Conservation (phyloP, 1,284 basidiomycete genomes). For the Leccinum subrobustum region DNA sequence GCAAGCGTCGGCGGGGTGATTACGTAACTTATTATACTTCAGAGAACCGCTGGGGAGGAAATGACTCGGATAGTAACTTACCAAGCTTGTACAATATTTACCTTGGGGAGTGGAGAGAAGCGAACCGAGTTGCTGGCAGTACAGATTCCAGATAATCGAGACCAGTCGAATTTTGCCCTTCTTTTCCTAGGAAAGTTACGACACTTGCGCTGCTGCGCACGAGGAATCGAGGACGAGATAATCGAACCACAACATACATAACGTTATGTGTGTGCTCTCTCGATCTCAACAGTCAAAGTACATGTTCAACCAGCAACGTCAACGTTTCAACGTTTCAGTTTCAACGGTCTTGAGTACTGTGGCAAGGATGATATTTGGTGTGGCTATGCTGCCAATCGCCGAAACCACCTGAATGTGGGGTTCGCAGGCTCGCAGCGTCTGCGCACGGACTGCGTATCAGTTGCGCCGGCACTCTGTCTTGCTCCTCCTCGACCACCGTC, state of each 20-base stretch:
- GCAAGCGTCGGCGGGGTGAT: background rate
- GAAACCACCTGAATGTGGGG: constrained; percentile 18
- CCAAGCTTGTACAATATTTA: too few species aligned
- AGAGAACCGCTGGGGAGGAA: background rate
- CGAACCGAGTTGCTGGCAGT: background rate
- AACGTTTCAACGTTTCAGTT: background rate
- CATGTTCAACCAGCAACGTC: background rate
- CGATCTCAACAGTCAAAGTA: background rate
- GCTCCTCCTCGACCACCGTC: background rate
- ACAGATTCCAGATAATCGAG: background rate
- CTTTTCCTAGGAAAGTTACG: background rate
- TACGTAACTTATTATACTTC: background rate
- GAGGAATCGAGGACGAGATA: background rate
- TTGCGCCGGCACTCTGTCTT: background rate
- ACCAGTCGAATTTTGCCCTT: background rate
- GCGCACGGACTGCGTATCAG: constrained; percentile 6
- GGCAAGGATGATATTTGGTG: background rate
- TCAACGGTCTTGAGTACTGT: background rate
- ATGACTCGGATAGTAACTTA: background rate
- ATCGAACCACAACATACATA: background rate
- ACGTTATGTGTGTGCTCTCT: background rate
- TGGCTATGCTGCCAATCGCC: constrained; percentile 27
- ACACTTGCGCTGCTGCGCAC: background rate
- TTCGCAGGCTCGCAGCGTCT: constrained; percentile 2
- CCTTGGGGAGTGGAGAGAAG: background rate